Percentiles rank a stretch among this genome's conserved stretches.
Evolutionary conservation across 2,329 filamentous ascomycete species (phyloP).

Genomic region (Penicillium thymicola): DNA sequence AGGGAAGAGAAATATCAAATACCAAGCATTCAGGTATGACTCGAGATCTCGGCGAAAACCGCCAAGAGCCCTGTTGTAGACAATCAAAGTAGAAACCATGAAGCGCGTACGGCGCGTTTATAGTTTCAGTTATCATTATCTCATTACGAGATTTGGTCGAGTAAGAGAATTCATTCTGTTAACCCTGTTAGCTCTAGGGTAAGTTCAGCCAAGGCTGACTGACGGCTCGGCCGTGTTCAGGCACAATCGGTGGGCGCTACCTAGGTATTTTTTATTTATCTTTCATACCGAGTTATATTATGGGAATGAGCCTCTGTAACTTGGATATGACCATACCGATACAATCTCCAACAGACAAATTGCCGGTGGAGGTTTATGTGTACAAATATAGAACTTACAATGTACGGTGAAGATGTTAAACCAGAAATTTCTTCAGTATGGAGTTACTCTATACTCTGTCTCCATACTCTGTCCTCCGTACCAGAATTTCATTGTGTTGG

Average conservation of each 20-base stretch:
- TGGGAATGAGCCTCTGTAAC: not conserved
- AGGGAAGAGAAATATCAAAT: constrained; percentile 2
- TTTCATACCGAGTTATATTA: not conserved
- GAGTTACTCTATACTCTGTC: not conserved
- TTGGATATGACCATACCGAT: constrained; percentile 1
- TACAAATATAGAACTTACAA: not conserved
- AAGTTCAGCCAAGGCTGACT: constrained; percentile 7
- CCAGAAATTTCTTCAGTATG: not conserved
- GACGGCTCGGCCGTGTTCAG: constrained; percentile 7
- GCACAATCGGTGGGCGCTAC: not conserved
- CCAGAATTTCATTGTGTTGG: constrained; percentile 4
- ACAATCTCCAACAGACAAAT: not conserved
- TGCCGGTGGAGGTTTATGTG: not conserved
- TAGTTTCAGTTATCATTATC: not conserved
- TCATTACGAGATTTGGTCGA: constrained; percentile 3
- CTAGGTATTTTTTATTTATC: not conserved
- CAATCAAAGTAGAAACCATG: not conserved
- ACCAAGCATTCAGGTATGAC: constrained; percentile 11
- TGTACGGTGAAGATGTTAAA: not conserved
- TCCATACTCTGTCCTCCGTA: no score
- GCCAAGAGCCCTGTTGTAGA: not conserved
- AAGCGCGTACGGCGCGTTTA: constrained; percentile 8
- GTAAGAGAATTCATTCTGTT: not conserved
- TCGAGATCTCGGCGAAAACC: constrained; percentile 1
- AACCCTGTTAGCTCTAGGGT: not conserved